phyloP scores from a whole-genome alignment of 352 stramenopile species.

The Phytopythium sindhum region DNA sequence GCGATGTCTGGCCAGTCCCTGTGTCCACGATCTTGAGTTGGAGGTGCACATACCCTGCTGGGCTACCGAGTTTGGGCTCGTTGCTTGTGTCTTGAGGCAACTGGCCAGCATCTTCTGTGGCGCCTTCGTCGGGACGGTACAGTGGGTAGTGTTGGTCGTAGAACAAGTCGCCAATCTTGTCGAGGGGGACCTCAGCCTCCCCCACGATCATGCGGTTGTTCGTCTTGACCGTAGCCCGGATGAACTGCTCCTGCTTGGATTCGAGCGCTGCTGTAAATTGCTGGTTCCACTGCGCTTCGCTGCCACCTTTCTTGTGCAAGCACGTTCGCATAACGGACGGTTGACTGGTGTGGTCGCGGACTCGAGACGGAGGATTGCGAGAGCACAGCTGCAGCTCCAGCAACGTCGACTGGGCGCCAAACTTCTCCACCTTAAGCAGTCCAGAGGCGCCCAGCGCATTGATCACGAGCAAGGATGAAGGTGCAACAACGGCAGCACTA shows the following conservation, averaged over 20 bases:
- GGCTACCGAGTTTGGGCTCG: background rate
- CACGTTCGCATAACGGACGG: conserved; percentile 45
- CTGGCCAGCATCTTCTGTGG: conserved; percentile 13
- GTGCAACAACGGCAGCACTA: background rate
- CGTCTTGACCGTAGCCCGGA: conserved; percentile 59
- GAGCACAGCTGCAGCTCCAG: conserved; percentile 52
- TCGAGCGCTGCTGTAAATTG: conserved; percentile 57
- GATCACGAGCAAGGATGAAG: conserved; percentile 35
- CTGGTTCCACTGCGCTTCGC: conserved; percentile 82
- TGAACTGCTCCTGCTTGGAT: conserved; percentile 46
- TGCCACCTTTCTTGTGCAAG: conserved; percentile 79
- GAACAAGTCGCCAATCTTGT: conserved; percentile 36
- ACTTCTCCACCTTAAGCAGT: conserved; percentile 67
- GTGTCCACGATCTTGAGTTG: conserved; percentile 65
- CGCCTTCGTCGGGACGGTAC: conserved; percentile 21
- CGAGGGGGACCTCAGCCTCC: conserved; percentile 43
- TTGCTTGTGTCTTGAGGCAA: background rate
- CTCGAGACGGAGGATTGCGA: conserved; percentile 7
- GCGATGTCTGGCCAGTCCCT: background rate
- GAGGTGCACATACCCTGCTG: conserved; percentile 54
- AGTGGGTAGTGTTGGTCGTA: conserved; percentile 71
- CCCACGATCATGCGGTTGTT: conserved; percentile 66
- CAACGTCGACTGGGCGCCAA: conserved; percentile 71
- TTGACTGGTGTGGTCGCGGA: conserved; percentile 7
- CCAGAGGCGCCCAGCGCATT: conserved; percentile 58